Base-by-base conservation (phyloP, 371 early-diverging fungal species). In the Mucor piriformis region DNA sequence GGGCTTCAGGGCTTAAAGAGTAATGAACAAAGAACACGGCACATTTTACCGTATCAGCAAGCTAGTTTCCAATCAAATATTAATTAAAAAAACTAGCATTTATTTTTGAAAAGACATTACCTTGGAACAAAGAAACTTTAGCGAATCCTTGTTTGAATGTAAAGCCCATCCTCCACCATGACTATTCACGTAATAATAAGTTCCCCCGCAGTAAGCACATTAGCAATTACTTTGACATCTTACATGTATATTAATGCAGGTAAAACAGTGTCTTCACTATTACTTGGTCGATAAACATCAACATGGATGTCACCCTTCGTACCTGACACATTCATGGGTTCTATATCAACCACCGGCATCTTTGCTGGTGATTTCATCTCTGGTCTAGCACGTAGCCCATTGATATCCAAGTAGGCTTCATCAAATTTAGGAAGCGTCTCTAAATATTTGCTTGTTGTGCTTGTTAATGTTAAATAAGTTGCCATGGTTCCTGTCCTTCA, bases 1-100 rank as follows among this genome's bases (percentile, higher is more conserved):
- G 59, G 3, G 38, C 59, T 43, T 72, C 76, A 8, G 76, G 73
- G 35, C 67, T 66, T 1, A 73, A 34, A 29, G 61, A 44, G 23
- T 69, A 69, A 44, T 69, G 58, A 11, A 65, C 62, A 50, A 55
- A 58, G 21, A 69, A 20, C 12, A 65, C 58, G 3, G 63, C 62
- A 38, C 66, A 67, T 13, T 60, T 29, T 8, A 54, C 57, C 23
- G 51, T 56, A 35, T 42, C 32, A 11, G 59, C 61, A 15, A 65
- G 16, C 64, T 63, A n/a, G n/a, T n/a, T n/a, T n/a, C n/a, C n/a
- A n/a, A n/a, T n/a, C n/a, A 53, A 42, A 2, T 15, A 3, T 13
- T 18, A 20, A 16, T 34, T n/a, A 50, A 10, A 7, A 18, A 27
- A n/a, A n/a, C n/a, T n/a, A n/a, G n/a, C n/a, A n/a, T n/a, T n/a